Percentiles rank a stretch among this genome's conserved stretches.
Conservation (phyloP, 169 alveolate species). For the Cryptosporidium muris region DNA sequence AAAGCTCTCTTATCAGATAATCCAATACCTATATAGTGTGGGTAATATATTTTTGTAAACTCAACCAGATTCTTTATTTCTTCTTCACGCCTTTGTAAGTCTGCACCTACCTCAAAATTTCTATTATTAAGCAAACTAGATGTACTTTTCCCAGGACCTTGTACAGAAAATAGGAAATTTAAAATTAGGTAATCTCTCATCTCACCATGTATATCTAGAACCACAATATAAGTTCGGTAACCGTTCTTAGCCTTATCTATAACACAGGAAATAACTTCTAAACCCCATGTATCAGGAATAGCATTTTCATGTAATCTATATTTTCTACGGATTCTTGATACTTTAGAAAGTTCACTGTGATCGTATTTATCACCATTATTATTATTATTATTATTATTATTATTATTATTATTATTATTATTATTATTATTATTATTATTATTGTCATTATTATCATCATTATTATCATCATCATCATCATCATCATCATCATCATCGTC, state of each 20-base stretch:
- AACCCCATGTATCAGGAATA: slow-evolving; percentile 43
- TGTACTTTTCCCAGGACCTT: not conserved
- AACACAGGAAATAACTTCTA: slow-evolving; percentile 50
- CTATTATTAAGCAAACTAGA: not conserved
- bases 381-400: not conserved
- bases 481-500: not conserved
- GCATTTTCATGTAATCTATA: slow-evolving; percentile 2
- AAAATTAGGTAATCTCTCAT: slow-evolving; percentile 40
- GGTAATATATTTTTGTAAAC: slow-evolving; percentile 44
- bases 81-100: slow-evolving; percentile 49
- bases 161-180: slow-evolving; percentile 18
- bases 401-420: not conserved
- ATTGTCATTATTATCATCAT: not conserved
- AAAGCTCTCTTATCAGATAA: slow-evolving; percentile 36
- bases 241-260: slow-evolving; percentile 65
- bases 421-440: not conserved
- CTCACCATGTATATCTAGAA: slow-evolving; percentile 57
- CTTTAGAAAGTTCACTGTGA: not conserved
- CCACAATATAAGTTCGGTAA: slow-evolving; percentile 27
- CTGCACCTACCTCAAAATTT: not conserved
- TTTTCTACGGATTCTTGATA: not conserved
- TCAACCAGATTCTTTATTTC: slow-evolving; percentile 30
- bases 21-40: slow-evolving; percentile 61
- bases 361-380: not conserved
- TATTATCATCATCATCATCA: slow-evolving; percentile 9